Evolutionary conservation across 139 green algal genomes (phyloP).

Genomic region (Deuterostichococcus epilithicus): DNA sequence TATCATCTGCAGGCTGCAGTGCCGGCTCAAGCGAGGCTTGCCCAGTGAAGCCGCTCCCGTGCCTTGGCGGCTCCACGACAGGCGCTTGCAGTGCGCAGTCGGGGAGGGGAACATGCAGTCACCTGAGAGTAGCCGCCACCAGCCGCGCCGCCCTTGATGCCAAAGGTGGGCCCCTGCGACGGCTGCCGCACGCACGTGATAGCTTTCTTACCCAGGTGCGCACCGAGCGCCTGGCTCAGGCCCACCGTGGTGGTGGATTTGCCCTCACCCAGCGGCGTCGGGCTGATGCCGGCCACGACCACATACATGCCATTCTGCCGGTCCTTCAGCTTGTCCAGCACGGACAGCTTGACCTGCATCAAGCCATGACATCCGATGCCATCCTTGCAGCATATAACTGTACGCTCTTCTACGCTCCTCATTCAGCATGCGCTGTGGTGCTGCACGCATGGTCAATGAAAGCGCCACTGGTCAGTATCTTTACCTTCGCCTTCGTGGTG

Average conservation of each 20-base stretch:
- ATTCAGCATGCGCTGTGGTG: too few species aligned
- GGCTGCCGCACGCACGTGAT: constrained; percentile 94
- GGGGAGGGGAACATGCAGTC: background rate
- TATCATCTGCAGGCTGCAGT: background rate
- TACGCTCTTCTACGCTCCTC: too few species aligned
- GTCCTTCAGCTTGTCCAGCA: constrained; percentile 54
- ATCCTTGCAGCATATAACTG: too few species aligned
- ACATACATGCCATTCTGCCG: constrained; percentile 79
- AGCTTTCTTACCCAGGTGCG: constrained; percentile 78
- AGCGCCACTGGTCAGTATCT: background rate
- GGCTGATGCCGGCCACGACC: constrained; percentile 94
- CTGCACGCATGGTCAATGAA: too few species aligned
- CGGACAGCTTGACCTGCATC: constrained; percentile 68
- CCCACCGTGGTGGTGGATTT: constrained; percentile 98
- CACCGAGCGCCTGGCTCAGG: constrained; percentile 91
- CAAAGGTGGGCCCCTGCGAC: constrained; percentile 95
- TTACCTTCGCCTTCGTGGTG: constrained; percentile 87
- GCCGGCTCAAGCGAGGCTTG: background rate
- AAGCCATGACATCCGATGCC: too few species aligned
- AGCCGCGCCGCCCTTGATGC: constrained; percentile 97
- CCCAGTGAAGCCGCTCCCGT: background rate
- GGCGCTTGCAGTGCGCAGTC: too few species aligned
- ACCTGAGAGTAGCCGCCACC: constrained; percentile 96
- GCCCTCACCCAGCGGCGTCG: constrained; percentile 92
- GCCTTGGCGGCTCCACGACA: too few species aligned